Evolutionary conservation across 1,139 yeast genomes (phyloP).

Genomic region (Blastobotrys elegans): DNA sequence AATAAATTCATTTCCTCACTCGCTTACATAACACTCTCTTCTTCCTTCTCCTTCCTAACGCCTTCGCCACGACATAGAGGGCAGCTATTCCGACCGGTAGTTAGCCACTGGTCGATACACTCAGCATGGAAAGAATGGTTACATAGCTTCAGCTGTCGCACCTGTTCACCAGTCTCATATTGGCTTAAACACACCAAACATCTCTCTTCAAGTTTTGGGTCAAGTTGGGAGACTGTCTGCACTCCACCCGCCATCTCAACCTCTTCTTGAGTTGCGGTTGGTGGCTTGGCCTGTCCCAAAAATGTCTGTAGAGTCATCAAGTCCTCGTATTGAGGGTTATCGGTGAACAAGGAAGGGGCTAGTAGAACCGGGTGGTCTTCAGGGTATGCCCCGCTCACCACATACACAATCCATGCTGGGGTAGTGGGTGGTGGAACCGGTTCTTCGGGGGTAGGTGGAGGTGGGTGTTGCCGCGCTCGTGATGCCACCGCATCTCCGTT

Average conservation of each 20-base stretch:
- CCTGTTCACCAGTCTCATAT: conserved; percentile 42
- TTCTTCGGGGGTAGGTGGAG: conserved; percentile 1
- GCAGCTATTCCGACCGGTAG: conserved; percentile 50
- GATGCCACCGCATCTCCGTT: background rate
- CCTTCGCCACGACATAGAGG: conserved; percentile 52
- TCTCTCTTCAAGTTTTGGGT: conserved; percentile 23
- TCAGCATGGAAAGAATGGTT: conserved; percentile 47
- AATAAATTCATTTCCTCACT: background rate
- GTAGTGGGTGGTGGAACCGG: background rate
- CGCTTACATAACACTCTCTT: background rate
- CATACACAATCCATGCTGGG: conserved; percentile 45
- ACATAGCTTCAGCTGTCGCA: conserved; percentile 43
- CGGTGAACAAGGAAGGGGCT: conserved; percentile 45
- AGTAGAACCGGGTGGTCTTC: conserved; percentile 44
- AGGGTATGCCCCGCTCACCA: conserved; percentile 46
- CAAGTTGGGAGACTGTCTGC: conserved; percentile 21
- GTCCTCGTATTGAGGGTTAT: conserved; percentile 48
- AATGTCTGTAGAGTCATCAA: conserved; percentile 41
- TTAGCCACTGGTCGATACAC: conserved; percentile 55
- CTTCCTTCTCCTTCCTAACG: conserved; percentile 25
- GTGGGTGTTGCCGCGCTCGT: background rate
- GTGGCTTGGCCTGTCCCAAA: conserved; percentile 44
- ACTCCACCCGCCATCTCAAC: conserved; percentile 39
- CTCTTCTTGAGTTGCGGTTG: conserved; percentile 40
- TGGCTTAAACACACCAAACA: conserved; percentile 51